Percentiles rank a stretch among this genome's conserved stretches.
These are phyloP conservation scores for Pascua guehoae DNA, from an alignment of 1,284 basidiomycete genomes.

Conservation along the genomic window DNA sequence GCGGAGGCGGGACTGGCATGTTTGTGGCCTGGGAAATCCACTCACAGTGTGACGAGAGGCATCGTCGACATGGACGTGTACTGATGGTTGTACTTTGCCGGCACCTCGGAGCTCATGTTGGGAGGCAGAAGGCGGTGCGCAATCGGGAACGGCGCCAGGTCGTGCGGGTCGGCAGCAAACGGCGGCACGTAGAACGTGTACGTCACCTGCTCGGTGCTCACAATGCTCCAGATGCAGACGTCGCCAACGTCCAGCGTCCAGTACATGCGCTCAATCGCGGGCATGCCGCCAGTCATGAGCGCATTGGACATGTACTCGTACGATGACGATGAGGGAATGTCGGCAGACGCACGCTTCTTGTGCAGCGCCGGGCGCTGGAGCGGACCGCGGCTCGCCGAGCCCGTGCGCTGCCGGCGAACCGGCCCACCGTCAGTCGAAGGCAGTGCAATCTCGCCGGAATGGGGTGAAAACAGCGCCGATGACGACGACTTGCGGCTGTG, in stretches of 20 bases:
- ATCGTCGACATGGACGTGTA: constrained; percentile 32
- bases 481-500: constrained; percentile 41
- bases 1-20: too few species aligned
- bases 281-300: not conserved
- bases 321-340: constrained; percentile 8
- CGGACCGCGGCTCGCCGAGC: constrained; percentile 30
- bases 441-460: constrained; percentile 24
- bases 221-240: constrained; percentile 44
- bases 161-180: constrained; percentile 50
- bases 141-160: constrained; percentile 79
- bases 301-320: constrained; percentile 23
- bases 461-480: constrained; percentile 34
- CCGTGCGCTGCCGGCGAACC: constrained; percentile 36
- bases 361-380: constrained; percentile 29
- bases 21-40: not conserved
- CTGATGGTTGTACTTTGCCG: constrained; percentile 29
- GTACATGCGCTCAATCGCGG: constrained; percentile 15
- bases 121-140: constrained; percentile 81
- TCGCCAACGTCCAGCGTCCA: constrained; percentile 44
- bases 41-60: constrained; percentile 42
- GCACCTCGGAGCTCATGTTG: constrained; percentile 46
- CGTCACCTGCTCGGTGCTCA: constrained; percentile 43
- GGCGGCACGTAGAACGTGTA: constrained; percentile 93
- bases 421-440: constrained; percentile 42
- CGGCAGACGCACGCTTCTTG: constrained; percentile 34